Conservation (phyloP, 805 yeast genomes). For the Schwanniomyces sp. region DNA sequence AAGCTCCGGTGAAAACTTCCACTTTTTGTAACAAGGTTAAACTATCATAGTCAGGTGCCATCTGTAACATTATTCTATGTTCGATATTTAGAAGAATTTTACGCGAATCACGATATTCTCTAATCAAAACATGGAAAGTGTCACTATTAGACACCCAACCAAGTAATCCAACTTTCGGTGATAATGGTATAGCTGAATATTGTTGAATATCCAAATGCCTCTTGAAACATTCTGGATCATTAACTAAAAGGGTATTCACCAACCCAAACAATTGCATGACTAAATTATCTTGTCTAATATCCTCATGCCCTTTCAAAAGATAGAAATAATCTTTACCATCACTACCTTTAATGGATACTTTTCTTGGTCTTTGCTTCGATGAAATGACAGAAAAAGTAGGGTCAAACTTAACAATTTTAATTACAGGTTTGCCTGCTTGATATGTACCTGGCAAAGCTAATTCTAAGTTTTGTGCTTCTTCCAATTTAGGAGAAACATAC, state of each 20-base stretch:
- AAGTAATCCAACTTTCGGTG: conserved; percentile 93
- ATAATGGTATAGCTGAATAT: conserved; percentile 90
- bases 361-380: conserved; percentile 94
- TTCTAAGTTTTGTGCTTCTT: conserved; percentile 75
- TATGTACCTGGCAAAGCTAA: conserved; percentile 95
- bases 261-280: conserved; percentile 98
- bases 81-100: conserved; percentile 89
- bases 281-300: conserved; percentile 93
- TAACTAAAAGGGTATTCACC: conserved; percentile 83
- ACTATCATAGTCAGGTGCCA: conserved; percentile 96
- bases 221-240: conserved; percentile 94
- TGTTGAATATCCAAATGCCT: conserved; percentile 91
- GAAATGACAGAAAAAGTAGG: conserved; percentile 84
- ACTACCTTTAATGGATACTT: conserved; percentile 74
- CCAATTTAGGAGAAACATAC: conserved; percentile 87
- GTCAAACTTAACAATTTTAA: conserved; percentile 73
- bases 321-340: conserved; percentile 91
- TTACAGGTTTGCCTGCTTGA: conserved; percentile 75
- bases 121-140: conserved; percentile 89
- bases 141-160: conserved; percentile 99
- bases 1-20: conserved; percentile 93
- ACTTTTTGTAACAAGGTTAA: conserved; percentile 88
- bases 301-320: conserved; percentile 92
- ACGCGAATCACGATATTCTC: conserved; percentile 89
- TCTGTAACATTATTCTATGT: conserved; percentile 92